Percentiles rank a stretch among this genome's conserved stretches.
Conservation (phyloP, 2,329 filamentous ascomycete genomes). For the Xylaria sp. region DNA sequence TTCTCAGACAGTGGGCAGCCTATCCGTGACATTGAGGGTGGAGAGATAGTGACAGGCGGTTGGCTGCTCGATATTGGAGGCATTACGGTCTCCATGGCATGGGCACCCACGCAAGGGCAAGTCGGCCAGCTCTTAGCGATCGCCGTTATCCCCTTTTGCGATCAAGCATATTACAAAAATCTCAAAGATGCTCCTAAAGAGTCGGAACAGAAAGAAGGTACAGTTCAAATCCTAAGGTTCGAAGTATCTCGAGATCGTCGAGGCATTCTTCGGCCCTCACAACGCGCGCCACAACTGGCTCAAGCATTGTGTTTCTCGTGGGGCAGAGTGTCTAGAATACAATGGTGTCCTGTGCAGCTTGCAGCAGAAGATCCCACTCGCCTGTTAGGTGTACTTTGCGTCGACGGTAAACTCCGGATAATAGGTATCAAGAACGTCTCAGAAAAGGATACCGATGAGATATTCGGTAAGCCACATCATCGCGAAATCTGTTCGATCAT, state of each 20-base stretch:
- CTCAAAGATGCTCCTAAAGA: conserved; percentile 46
- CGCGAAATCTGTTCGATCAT: neutral
- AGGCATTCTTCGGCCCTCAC: conserved; percentile 45
- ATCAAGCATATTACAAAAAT: conserved; percentile 52
- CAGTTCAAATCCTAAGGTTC: conserved; percentile 61
- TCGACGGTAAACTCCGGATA: conserved; percentile 57
- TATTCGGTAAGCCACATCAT: conserved; percentile 48
- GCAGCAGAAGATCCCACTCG: conserved; percentile 41
- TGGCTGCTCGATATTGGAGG: conserved; percentile 63
- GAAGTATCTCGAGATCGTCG: conserved; percentile 38
- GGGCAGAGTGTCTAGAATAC: conserved; percentile 56
- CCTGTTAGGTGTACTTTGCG: conserved; percentile 56
- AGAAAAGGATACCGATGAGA: conserved; percentile 35
- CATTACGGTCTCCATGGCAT: conserved; percentile 58
- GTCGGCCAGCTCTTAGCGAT: conserved; percentile 57
- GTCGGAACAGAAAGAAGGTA: conserved; percentile 50
- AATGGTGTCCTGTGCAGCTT: conserved; percentile 58
- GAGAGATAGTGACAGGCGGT: conserved; percentile 41
- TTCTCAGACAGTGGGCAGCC: conserved; percentile 36
- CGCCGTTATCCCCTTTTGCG: conserved; percentile 55
- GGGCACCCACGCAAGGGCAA: conserved; percentile 51
- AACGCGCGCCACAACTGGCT: conserved; percentile 46
- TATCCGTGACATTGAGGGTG: conserved; percentile 25
- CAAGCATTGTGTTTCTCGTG: conserved; percentile 56
- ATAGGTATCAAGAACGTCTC: conserved; percentile 47